A percentile compares a stretch with the other conserved stretches of the same genome.
Conservation (phyloP, 1,284 basidiomycete species). For the Phenoliferia sp. region DNA sequence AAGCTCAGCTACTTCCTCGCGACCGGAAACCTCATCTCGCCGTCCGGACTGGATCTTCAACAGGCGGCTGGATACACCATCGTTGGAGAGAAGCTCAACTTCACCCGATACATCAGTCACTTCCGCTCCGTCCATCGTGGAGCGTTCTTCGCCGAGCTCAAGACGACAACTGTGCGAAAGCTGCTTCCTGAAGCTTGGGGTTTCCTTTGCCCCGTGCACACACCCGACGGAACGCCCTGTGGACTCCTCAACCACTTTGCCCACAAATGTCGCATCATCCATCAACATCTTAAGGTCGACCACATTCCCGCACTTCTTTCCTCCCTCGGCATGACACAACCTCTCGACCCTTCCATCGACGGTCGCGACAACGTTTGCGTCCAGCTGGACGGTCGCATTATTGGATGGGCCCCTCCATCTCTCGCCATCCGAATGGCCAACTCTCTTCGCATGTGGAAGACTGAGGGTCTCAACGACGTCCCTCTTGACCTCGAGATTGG, state of each 20-base stretch:
- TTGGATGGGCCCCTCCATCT: slow-evolving; percentile 85
- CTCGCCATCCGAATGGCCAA: slow-evolving; percentile 75
- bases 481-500: slow-evolving; percentile 96
- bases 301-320: slow-evolving; percentile 78
- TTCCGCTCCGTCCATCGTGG: slow-evolving; percentile 98
- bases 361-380: slow-evolving; percentile 78
- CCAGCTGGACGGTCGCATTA: slow-evolving; percentile 88
- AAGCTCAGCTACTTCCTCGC: slow-evolving; percentile 93
- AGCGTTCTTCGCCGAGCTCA: slow-evolving; percentile 98
- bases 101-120: slow-evolving; percentile 96
- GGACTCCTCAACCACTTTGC: slow-evolving; percentile 97
- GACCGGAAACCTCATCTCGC: slow-evolving; percentile 92
- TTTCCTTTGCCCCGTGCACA: slow-evolving; percentile 98
- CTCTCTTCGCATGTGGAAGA: slow-evolving; percentile 90
- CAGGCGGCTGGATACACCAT: slow-evolving; percentile 97
- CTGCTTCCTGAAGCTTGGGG: slow-evolving; percentile 98
- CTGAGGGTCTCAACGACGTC: slow-evolving; percentile 73
- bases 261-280: slow-evolving; percentile 87
- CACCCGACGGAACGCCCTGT: slow-evolving; percentile 96
- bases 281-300: slow-evolving; percentile 65
- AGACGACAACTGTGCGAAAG: slow-evolving; percentile 97
- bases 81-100: slow-evolving; percentile 98
- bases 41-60: slow-evolving; percentile 91
- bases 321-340: slow-evolving; percentile 90
- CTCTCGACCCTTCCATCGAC: slow-evolving; percentile 69